These are phyloP conservation scores for Neostapfia colusana DNA, from an alignment of 176 grass and related monocot genomes.

Conservation along the genomic window DNA sequence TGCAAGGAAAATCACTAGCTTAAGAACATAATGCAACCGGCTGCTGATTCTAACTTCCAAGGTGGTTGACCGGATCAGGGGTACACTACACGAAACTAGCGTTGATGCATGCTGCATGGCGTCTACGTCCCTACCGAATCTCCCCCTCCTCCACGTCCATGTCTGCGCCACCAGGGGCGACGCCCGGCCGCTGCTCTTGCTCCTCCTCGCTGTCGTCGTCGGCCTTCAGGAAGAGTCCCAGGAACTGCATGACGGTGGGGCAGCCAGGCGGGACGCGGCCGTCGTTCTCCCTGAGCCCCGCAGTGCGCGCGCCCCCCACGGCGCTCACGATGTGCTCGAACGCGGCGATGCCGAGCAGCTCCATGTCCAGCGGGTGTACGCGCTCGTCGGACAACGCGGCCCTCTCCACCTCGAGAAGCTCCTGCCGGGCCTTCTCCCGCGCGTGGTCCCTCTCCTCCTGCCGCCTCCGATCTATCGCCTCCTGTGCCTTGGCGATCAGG, in stretches of 20 bases:
- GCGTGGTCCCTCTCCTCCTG: not conserved
- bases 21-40: not conserved
- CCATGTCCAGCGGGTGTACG: constrained; percentile 37
- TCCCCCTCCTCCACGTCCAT: constrained; percentile 47
- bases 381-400: not conserved
- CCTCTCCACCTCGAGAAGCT: constrained; percentile 17
- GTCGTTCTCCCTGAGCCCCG: no score
- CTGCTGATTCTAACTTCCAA: not conserved
- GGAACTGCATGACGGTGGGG: constrained; percentile 30
- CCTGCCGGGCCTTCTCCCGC: constrained; percentile 16
- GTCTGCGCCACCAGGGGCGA: not conserved
- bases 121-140: constrained; percentile 28
- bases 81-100: not conserved
- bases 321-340: constrained; percentile 46
- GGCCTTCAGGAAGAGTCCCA: constrained; percentile 40
- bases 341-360: constrained; percentile 29
- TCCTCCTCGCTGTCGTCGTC: not conserved
- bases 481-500: constrained; percentile 30
- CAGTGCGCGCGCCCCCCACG: not conserved
- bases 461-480: not conserved
- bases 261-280: not conserved
- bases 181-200: not conserved
- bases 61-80: not conserved
- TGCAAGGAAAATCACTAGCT: not conserved
- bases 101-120: not conserved